Evolutionary conservation across 306 rosid species (phyloP).

Genomic region (Ormosia semicastrata): DNA sequence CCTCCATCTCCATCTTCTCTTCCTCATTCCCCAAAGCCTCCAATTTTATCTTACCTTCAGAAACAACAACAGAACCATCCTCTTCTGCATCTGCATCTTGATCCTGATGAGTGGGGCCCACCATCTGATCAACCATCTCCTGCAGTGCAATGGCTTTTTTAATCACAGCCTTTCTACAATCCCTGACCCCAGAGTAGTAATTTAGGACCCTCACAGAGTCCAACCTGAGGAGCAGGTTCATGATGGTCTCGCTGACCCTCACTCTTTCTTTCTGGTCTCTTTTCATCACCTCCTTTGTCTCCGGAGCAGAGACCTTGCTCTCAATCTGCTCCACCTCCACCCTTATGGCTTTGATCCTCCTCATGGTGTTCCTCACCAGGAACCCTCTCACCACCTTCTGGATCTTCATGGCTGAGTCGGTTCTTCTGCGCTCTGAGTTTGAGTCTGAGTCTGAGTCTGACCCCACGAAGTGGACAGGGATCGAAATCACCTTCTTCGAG

Average conservation of each 20-base stretch:
- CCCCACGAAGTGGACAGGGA: slow-evolving; percentile 58
- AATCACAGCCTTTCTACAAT: slow-evolving; percentile 51
- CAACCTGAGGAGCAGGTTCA: slow-evolving; percentile 63
- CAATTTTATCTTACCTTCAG: too few species aligned
- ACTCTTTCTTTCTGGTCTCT: slow-evolving; percentile 56
- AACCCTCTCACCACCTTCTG: slow-evolving; percentile 64
- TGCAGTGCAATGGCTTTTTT: slow-evolving; percentile 62
- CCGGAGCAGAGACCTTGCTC: slow-evolving; percentile 20
- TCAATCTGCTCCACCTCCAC: slow-evolving; percentile 49
- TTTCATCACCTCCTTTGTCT: slow-evolving; percentile 30
- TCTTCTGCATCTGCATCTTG: neutral
- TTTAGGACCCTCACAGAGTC: slow-evolving; percentile 59
- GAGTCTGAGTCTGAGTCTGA: neutral
- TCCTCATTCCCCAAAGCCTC: too few species aligned
- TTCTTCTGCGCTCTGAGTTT: neutral
- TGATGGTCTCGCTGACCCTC: slow-evolving; percentile 54
- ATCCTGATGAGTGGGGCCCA: neutral
- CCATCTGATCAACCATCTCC: slow-evolving; percentile 54
- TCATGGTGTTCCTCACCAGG: slow-evolving; percentile 59
- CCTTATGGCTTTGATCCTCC: slow-evolving; percentile 44
- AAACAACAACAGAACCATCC: too few species aligned
- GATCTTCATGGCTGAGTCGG: slow-evolving; percentile 46
- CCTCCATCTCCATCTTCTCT: too few species aligned
- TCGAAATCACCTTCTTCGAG: slow-evolving; percentile 52
- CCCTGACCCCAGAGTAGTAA: slow-evolving; percentile 52